These are phyloP conservation scores for Pseudofabraea citricarpa DNA, from an alignment of 2,329 filamentous ascomycete genomes.

Conservation along the genomic window DNA sequence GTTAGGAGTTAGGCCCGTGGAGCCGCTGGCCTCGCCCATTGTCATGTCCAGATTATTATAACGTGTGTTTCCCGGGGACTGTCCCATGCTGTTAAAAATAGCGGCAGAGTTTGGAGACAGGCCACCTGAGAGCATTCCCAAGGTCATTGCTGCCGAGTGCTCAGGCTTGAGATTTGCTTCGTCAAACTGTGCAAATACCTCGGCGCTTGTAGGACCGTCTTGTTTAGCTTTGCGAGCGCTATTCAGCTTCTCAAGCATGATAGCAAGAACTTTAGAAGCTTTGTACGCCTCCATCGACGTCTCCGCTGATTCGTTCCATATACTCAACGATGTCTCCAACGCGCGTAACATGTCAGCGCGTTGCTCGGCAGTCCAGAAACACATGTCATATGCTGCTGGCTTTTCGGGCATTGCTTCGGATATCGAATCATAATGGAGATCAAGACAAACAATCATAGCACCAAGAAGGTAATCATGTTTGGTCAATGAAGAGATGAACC, in stretches of 20 bases:
- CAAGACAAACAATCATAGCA: conserved; percentile 77
- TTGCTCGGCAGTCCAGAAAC: conserved; percentile 54
- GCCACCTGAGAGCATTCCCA: conserved; percentile 63
- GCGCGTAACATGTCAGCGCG: conserved; percentile 71
- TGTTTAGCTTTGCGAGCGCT: conserved; percentile 3
- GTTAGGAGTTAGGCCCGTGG: conserved; percentile 39
- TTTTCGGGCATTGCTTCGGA: conserved; percentile 26
- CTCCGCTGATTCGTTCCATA: conserved; percentile 76
- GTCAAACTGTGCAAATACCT: conserved; percentile 24
- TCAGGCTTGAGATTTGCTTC: conserved; percentile 55
- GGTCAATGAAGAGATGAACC: conserved; percentile 74
- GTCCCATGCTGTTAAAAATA: conserved; percentile 29
- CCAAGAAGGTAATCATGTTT: conserved; percentile 83
- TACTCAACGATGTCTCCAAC: conserved; percentile 66
- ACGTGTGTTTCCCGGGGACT: conserved; percentile 23
- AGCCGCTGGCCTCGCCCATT: conserved; percentile 25
- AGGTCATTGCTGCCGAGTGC: conserved; percentile 62
- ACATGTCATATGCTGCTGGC: conserved; percentile 38
- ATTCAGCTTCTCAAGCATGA: conserved; percentile 78
- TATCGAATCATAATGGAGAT: conserved; percentile 67
- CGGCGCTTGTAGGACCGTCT: conserved; percentile 16
- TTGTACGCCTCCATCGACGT: conserved; percentile 88
- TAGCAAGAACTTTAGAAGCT: conserved; percentile 71
- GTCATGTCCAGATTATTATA: conserved; percentile 23
- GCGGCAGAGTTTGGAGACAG: conserved; percentile 40